Conservation (phyloP, 768 basidiomycete genomes). For the Sporobolomyces roseus region DNA sequence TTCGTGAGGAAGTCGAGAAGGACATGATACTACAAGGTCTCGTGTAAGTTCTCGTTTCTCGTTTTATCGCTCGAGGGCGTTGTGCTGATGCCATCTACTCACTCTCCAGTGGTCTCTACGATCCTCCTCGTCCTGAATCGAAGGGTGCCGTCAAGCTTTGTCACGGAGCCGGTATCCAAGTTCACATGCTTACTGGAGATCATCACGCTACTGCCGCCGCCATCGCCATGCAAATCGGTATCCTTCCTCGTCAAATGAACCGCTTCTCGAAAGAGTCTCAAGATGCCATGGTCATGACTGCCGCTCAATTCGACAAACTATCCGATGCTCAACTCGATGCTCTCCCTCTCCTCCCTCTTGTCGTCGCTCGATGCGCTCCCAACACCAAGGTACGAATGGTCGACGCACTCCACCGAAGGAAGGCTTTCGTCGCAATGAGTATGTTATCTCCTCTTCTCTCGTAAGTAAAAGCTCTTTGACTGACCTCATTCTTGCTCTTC, state of each 20-base stretch:
- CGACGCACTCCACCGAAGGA: conserved; percentile 59
- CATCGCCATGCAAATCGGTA: conserved; percentile 56
- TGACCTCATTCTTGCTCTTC: neutral
- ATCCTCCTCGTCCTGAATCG: conserved; percentile 59
- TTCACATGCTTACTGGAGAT: conserved; percentile 59
- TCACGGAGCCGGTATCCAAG: conserved; percentile 56
- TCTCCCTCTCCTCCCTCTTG: conserved; percentile 55
- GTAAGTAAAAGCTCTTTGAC: neutral
- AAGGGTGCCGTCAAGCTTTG: conserved; percentile 57
- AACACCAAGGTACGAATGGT: conserved; percentile 60
- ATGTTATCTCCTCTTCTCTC: neutral
- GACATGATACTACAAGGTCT: conserved; percentile 57
- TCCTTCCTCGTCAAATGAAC: conserved; percentile 36
- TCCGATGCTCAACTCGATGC: conserved; percentile 58
- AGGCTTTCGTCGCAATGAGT: conserved; percentile 57
- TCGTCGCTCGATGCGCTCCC: conserved; percentile 61
- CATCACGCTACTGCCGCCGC: conserved; percentile 60
- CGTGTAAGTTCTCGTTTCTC: too few relatives aligned
- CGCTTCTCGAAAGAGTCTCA: conserved; percentile 25
- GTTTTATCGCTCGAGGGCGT: too few relatives aligned
- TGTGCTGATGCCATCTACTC: too few relatives aligned
- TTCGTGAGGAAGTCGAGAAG: conserved; percentile 55
- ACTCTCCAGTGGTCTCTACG: conserved; percentile 62
- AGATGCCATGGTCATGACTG: conserved; percentile 40
- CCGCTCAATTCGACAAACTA: conserved; percentile 54